phyloP scores from a whole-genome alignment of 805 yeast species.

The Teunomyces cretensis region DNA sequence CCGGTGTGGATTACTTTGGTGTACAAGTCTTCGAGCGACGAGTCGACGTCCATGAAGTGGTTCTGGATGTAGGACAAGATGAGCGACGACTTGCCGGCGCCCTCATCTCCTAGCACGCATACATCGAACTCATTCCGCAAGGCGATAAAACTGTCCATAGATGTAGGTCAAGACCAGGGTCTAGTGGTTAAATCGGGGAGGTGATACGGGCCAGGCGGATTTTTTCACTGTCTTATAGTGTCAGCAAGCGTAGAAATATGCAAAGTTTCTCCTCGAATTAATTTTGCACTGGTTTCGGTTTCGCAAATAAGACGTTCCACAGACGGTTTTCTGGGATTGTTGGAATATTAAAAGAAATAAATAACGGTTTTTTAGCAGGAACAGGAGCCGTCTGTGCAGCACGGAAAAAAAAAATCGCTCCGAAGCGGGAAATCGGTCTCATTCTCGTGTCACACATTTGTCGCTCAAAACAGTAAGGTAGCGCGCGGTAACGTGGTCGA shows the following conservation, averaged over 20 bases:
- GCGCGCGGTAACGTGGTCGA: too few species aligned
- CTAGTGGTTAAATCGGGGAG: neutral
- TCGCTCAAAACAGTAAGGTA: too few species aligned
- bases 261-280: neutral
- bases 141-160: slow-evolving; percentile 14
- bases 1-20: slow-evolving; percentile 17
- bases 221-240: neutral
- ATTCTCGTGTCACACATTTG: neutral
- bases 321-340: too few species aligned
- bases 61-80: slow-evolving; percentile 23
- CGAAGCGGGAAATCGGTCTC: neutral
- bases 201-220: too few species aligned
- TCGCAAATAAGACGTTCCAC: too few species aligned
- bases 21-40: slow-evolving; percentile 25
- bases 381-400: neutral
- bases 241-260: neutral
- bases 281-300: too few species aligned
- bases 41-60: slow-evolving; percentile 18
- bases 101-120: slow-evolving; percentile 26
- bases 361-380: slow-evolving; percentile 1
- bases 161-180: neutral
- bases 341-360: neutral
- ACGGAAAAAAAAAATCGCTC: neutral
- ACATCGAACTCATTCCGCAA: slow-evolving; percentile 22
- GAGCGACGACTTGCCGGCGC: slow-evolving; percentile 27